Percentiles rank a stretch among this genome's conserved stretches.
Evolutionary conservation across 1,284 basidiomycete species (phyloP).

Genomic region (Cerrena zonata): DNA sequence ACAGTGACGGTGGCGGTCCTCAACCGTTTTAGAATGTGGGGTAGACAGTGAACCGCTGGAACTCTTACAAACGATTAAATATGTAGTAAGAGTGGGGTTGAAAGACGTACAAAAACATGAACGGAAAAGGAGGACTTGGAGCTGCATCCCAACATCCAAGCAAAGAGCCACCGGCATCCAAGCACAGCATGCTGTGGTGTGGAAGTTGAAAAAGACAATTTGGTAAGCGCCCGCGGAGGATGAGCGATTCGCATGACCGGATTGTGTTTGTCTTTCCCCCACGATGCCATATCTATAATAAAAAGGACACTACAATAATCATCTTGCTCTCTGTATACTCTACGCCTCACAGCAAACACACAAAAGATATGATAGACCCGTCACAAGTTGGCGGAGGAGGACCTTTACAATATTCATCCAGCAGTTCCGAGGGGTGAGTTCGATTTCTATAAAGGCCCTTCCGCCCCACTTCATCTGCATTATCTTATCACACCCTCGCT

Average conservation of each 20-base stretch:
- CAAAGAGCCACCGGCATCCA: no score
- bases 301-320: neutral
- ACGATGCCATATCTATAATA: neutral
- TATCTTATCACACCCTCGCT: neutral
- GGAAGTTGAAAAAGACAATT: no score
- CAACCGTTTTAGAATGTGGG: no score
- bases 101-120: no score
- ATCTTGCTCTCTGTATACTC: neutral
- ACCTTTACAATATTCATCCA: slow-evolving; percentile 4
- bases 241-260: neutral
- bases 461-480: neutral
- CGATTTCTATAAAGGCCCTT: neutral
- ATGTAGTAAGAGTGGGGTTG: no score
- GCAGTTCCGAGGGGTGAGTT: slow-evolving; percentile 7
- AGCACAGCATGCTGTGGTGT: no score
- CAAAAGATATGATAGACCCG: slow-evolving; percentile 1
- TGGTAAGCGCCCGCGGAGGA: no score
- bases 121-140: no score
- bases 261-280: neutral
- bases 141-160: no score
- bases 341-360: neutral
- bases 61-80: no score
- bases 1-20: no score
- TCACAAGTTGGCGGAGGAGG: neutral
- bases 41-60: no score